Evolutionary conservation across 2,329 filamentous ascomycete genomes (phyloP).

Genomic region (Dactylonectria estremocensis): DNA sequence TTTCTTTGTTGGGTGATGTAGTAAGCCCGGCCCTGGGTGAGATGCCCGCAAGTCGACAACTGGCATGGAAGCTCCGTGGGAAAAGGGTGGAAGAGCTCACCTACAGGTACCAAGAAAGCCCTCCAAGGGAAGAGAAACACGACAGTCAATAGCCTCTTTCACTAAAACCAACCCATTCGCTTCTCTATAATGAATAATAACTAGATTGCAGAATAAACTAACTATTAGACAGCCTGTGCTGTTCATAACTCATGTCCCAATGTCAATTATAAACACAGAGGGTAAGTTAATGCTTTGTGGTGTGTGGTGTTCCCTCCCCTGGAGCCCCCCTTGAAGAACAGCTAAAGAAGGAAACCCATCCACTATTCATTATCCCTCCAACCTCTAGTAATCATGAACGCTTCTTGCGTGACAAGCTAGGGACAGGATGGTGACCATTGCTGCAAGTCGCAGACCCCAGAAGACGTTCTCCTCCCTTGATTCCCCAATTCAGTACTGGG

Average conservation of each 20-base stretch:
- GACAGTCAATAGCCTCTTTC: too few species aligned
- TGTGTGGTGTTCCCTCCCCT: too few species aligned
- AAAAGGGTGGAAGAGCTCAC: slow-evolving; percentile 9
- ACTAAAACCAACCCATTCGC: too few species aligned
- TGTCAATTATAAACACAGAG: too few species aligned
- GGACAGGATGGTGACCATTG: neutral
- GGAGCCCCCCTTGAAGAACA: slow-evolving; percentile 10
- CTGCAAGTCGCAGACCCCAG: neutral
- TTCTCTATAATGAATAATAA: too few species aligned
- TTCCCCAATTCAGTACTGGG: neutral
- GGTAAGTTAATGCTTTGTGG: too few species aligned
- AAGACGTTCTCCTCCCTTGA: slow-evolving; percentile 1
- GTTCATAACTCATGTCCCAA: too few species aligned
- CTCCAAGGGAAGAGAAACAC: too few species aligned
- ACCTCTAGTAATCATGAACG: neutral
- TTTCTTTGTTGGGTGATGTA: neutral
- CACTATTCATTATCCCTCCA: slow-evolving; percentile 4
- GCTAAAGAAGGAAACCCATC: slow-evolving; percentile 10
- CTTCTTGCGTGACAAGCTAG: neutral
- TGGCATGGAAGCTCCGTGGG: neutral
- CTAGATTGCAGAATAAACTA: too few species aligned
- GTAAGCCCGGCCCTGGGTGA: neutral
- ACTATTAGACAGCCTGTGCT: too few species aligned
- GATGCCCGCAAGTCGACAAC: neutral
- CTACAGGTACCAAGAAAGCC: too few species aligned